Evolutionary conservation across 2,329 filamentous ascomycete genomes (phyloP).

Genomic region (Colletotrichum euphorbiae): DNA sequence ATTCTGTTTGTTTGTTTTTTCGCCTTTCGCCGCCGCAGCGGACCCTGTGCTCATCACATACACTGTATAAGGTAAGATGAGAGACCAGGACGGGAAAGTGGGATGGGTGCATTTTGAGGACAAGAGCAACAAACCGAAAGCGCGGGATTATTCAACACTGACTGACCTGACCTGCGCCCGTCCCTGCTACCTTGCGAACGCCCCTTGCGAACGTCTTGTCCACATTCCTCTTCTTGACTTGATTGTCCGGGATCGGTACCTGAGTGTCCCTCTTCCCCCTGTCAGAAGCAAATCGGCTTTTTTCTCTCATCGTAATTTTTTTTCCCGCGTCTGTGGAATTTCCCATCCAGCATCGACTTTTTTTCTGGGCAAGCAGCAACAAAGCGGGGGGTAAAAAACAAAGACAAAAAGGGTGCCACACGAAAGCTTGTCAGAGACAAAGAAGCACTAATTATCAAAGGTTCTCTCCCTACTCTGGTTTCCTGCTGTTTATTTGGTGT

Average conservation of each 20-base stretch:
- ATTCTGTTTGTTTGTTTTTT: no score
- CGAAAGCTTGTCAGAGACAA: slow-evolving; percentile 3
- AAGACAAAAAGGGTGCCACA: no score
- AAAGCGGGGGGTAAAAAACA: neutral
- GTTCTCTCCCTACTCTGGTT: neutral
- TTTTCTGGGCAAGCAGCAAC: neutral
- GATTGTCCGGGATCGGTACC: slow-evolving; percentile 17
- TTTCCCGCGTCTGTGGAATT: neutral
- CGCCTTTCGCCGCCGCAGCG: no score
- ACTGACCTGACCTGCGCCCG: slow-evolving; percentile 14
- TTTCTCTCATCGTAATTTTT: slow-evolving; percentile 12
- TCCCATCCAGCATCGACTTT: slow-evolving; percentile 2
- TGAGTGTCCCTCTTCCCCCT: slow-evolving; percentile 2
- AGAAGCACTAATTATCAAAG: slow-evolving; percentile 1
- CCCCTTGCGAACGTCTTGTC: no score
- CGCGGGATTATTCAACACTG: slow-evolving; percentile 25
- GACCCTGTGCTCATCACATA: slow-evolving; percentile 25
- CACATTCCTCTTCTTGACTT: neutral
- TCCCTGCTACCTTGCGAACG: slow-evolving; percentile 18
- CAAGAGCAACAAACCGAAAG: neutral
- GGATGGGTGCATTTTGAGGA: neutral
- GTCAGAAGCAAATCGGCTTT: slow-evolving; percentile 23
- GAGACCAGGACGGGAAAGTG: slow-evolving; percentile 10
- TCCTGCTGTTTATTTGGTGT: neutral
- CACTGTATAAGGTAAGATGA: no score